phyloP scores from a whole-genome alignment of 805 yeast species.

The Zygotorulaspora chibaensis region DNA sequence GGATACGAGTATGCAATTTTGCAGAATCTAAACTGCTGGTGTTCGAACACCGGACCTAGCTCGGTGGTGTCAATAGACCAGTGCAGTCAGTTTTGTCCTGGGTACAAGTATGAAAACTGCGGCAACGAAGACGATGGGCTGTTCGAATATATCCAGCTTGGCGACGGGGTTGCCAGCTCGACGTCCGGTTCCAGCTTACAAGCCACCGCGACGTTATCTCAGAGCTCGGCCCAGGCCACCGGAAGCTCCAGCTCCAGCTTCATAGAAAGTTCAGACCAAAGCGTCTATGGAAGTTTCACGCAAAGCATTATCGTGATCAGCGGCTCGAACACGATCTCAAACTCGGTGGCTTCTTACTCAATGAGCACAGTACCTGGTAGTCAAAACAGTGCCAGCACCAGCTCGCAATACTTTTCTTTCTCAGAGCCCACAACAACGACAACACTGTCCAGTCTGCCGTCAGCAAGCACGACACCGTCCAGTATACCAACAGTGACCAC shows the following conservation, averaged over 20 bases:
- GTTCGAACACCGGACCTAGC: conserved; percentile 21
- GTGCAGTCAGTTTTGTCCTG: conserved; percentile 26
- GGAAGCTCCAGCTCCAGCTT: not conserved
- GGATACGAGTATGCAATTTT: conserved; percentile 27
- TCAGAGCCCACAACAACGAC: not conserved
- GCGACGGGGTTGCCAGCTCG: conserved; percentile 12
- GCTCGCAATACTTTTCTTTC: not conserved
- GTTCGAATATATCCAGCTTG: conserved; percentile 26
- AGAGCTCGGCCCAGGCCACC: not conserved
- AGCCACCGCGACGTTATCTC: not conserved
- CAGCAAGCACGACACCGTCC: conserved; percentile 3
- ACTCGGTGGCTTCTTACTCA: too few species aligned
- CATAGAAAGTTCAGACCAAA: not conserved
- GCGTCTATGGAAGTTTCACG: not conserved
- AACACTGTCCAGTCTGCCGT: conserved; percentile 1
- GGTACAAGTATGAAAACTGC: conserved; percentile 27
- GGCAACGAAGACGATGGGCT: conserved; percentile 19
- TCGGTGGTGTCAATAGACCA: conserved; percentile 14
- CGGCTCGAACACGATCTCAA: not conserved
- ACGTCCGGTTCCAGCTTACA: conserved; percentile 1
- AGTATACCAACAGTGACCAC: conserved; percentile 1
- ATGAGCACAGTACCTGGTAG: not conserved
- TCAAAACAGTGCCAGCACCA: not conserved
- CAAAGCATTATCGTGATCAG: not conserved
- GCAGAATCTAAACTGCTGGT: conserved; percentile 29